Evolutionary conservation across 2,329 filamentous ascomycete genomes (phyloP), one percentile per base, ranked within the genome.

Genomic region (Fusarium pseudocircinatum): DNA sequence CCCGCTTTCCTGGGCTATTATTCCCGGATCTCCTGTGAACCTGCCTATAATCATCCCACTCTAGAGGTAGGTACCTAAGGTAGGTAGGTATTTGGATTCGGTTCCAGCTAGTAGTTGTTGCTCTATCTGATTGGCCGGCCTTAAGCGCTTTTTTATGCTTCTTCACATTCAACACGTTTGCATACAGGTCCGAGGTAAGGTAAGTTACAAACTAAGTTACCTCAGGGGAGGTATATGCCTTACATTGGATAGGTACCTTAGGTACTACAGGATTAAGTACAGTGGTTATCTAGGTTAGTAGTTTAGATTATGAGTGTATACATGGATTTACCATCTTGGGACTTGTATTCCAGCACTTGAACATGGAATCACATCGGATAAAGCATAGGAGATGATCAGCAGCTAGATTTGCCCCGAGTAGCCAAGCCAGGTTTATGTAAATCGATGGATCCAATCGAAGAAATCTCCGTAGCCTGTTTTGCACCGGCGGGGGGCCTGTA

Each of bases 391-490:
- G 30, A 43, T 67, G 67, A 66, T 72, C 70, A 64, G 65, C 65
- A 46, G n/a, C 46, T 34, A 49, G 66, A 70, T 34, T 49, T 66
- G 26, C 30, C 56, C 26, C n/a, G 59, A 66, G 39, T 32, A 67
- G 52, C 30, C 67, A 59, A 58, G 58, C 46, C 49, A 42, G 43
- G 28, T 42, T 60, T 40, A 62, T 46, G 53, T 42, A 52, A 36
- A 46, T 68, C 43, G 64, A 60, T 70, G 69, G 40, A 46, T 43
- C 47, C 39, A 54, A 58, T 70, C 43, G 40, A 62, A 67, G 53
- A 73, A 73, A 73, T 73, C 60, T 70, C 70, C 70, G 70, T 67
- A 73, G 65, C 56, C 40, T 73, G 52, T 46, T 70, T 59, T 46
- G 63, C 50, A 39, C 54, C 37, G 22, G 54, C 65, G 30, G 44